phyloP scores from a whole-genome alignment of 352 stramenopile species.

The Pythium insidiosum region DNA sequence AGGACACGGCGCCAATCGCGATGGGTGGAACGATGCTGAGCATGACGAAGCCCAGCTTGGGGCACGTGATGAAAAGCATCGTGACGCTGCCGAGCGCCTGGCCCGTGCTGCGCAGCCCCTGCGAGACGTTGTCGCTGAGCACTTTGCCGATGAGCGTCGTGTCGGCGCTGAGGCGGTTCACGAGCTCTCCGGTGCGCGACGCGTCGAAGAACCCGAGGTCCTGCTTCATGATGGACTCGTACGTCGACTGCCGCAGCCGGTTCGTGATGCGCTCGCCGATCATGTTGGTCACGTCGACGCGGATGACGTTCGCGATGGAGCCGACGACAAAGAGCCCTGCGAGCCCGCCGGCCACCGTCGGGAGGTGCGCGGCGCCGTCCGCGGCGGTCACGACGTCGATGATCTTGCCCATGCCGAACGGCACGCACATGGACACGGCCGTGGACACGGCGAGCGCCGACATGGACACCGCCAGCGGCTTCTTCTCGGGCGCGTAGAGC shows the following conservation, averaged over 20 bases:
- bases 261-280: conserved; percentile 83
- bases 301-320: conserved; percentile 61
- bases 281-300: conserved; percentile 79
- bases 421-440: conserved; percentile 66
- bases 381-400: conserved; percentile 64
- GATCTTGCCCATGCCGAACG: conserved; percentile 75
- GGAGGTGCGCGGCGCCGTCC: conserved; percentile 29
- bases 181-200: conserved; percentile 84
- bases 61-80: conserved; percentile 90
- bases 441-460: conserved; percentile 57
- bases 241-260: conserved; percentile 67
- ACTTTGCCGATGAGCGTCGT: conserved; percentile 89
- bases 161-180: conserved; percentile 88
- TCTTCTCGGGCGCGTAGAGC: conserved; percentile 69
- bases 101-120: conserved; percentile 67
- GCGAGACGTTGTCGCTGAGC: conserved; percentile 86
- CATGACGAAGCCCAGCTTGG: conserved; percentile 86
- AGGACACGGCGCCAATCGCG: conserved; percentile 79
- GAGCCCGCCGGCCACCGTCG: conserved; percentile 43
- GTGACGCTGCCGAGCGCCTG: conserved; percentile 80
- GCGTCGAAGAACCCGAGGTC: conserved; percentile 90
- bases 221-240: conserved; percentile 75
- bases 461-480: conserved; percentile 50
- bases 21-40: conserved; percentile 88
- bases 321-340: conserved; percentile 61